Evolutionary conservation across 805 yeast genomes (phyloP).

Genomic region (Starmerella apis): DNA sequence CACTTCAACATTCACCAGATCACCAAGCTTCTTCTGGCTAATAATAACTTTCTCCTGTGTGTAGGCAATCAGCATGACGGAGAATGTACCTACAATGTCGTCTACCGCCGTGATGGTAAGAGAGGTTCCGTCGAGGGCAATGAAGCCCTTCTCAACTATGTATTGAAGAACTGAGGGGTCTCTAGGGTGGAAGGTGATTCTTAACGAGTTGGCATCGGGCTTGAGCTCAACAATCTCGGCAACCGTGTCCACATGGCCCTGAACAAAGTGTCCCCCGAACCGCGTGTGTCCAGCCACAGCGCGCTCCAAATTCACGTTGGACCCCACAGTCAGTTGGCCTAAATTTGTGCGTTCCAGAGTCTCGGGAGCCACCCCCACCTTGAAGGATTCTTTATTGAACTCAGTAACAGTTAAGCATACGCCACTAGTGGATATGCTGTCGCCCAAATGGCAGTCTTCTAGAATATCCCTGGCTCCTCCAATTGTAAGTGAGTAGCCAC

Average conservation of each 20-base stretch:
- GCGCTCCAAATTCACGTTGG: slow-evolving; percentile 76
- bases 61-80: slow-evolving; percentile 84
- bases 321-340: slow-evolving; percentile 47
- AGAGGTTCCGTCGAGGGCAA: slow-evolving; percentile 86
- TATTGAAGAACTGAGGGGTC: slow-evolving; percentile 52
- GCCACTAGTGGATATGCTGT: slow-evolving; percentile 84
- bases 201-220: slow-evolving; percentile 63
- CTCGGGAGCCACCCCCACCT: slow-evolving; percentile 89
- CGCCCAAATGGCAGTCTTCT: slow-evolving; percentile 81
- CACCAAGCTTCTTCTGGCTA: slow-evolving; percentile 54
- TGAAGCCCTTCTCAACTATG: slow-evolving; percentile 91
- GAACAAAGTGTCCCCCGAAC: slow-evolving; percentile 95
- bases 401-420: slow-evolving; percentile 86
- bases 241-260: slow-evolving; percentile 91
- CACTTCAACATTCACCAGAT: slow-evolving; percentile 78
- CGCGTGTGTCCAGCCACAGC: slow-evolving; percentile 77
- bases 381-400: slow-evolving; percentile 51
- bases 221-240: slow-evolving; percentile 49
- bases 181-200: slow-evolving; percentile 61
- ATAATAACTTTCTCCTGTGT: slow-evolving; percentile 74
- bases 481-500: slow-evolving; percentile 64
- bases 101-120: slow-evolving; percentile 78
- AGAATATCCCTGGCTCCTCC: slow-evolving; percentile 52
- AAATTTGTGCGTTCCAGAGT: slow-evolving; percentile 74
- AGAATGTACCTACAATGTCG: slow-evolving; percentile 46